phyloP scores from a whole-genome alignment of 352 stramenopile genomes.

The Thraustotheca clavata region DNA sequence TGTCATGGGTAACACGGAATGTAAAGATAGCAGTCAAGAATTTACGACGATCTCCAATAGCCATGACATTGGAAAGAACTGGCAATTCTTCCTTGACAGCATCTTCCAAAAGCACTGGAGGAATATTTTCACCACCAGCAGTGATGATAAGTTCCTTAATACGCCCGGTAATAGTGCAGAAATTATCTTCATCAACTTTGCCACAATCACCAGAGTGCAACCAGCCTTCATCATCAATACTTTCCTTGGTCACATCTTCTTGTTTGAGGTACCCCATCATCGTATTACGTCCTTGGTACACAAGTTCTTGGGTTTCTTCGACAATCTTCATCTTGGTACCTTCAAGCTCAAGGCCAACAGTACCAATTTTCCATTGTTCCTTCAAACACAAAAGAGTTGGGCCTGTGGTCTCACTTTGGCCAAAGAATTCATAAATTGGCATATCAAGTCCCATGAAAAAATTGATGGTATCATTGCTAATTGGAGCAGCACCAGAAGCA shows the following conservation, averaged over 20 bases:
- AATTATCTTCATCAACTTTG: constrained; percentile 74
- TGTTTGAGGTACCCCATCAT: constrained; percentile 87
- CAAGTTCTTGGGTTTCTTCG: constrained; percentile 53
- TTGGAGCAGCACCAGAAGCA: constrained; percentile 83
- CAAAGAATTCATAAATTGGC: constrained; percentile 90
- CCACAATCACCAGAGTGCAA: constrained; percentile 89
- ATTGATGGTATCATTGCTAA: constrained; percentile 88
- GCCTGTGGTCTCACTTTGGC: constrained; percentile 87
- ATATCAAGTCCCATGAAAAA: constrained; percentile 94
- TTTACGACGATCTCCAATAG: constrained; percentile 86
- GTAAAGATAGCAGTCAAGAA: constrained; percentile 88
- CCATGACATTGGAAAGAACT: constrained; percentile 79
- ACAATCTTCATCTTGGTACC: constrained; percentile 53
- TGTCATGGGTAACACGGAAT: constrained; percentile 69
- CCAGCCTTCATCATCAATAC: constrained; percentile 90
- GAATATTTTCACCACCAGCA: constrained; percentile 88
- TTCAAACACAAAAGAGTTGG: constrained; percentile 70
- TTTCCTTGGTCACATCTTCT: constrained; percentile 71
- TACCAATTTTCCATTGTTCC: constrained; percentile 85
- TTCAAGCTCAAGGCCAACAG: constrained; percentile 68
- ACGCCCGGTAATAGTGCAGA: constrained; percentile 86
- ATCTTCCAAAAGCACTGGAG: constrained; percentile 83
- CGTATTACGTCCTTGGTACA: constrained; percentile 76
- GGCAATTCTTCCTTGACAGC: constrained; percentile 75
- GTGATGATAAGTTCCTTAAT: constrained; percentile 95